phyloP scores from a whole-genome alignment of 2,329 filamentous ascomycete genomes.

The Botryotinia calthae region DNA sequence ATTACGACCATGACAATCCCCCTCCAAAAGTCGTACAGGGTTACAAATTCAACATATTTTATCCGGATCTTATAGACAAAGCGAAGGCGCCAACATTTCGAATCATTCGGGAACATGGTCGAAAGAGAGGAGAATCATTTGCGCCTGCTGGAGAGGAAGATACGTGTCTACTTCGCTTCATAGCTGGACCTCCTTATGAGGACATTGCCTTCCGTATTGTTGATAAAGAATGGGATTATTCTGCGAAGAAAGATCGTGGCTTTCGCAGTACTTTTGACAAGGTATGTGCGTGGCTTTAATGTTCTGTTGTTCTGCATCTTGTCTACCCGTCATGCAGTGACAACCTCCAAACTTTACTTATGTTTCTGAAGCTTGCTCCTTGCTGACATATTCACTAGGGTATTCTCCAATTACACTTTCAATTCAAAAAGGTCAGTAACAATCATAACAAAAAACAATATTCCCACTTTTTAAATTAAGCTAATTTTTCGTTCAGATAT shows the following conservation, averaged over 20 bases:
- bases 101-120: constrained; percentile 89
- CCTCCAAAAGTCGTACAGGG: constrained; percentile 97
- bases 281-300: constrained; percentile 52
- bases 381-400: constrained; percentile 56
- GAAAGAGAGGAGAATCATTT: constrained; percentile 86
- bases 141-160: constrained; percentile 94
- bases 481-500: constrained; percentile 44
- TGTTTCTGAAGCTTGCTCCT: constrained; percentile 14
- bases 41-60: constrained; percentile 99
- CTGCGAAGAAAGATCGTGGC: constrained; percentile 87
- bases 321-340: constrained; percentile 9
- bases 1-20: constrained; percentile 98
- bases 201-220: constrained; percentile 97
- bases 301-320: not conserved
- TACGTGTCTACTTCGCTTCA: constrained; percentile 93
- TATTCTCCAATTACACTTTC: constrained; percentile 93
- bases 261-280: constrained; percentile 98
- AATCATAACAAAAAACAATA: constrained; percentile 18
- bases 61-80: constrained; percentile 94
- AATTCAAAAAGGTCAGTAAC: constrained; percentile 85
- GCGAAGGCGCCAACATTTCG: constrained; percentile 92
- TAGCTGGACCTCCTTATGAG: constrained; percentile 92
- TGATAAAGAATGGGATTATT: constrained; percentile 99
- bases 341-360: not conserved
- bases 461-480: constrained; percentile 20